phyloP scores from a whole-genome alignment of 495 filamentous ascomycete genomes.

The Penicillium coffeae region DNA sequence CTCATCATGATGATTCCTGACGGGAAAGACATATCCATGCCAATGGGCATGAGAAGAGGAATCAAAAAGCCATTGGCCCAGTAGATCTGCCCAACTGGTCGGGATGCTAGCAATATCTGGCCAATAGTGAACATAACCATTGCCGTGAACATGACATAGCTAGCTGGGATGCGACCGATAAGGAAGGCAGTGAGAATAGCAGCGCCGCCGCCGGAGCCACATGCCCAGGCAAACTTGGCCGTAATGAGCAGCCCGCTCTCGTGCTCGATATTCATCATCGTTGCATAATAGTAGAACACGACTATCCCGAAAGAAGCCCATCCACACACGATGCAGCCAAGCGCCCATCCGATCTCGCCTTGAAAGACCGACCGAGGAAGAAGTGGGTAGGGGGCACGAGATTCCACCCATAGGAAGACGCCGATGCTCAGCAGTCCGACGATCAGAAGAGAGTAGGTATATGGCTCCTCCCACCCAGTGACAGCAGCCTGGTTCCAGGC shows the following conservation, averaged over 20 bases:
- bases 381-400: conserved; percentile 44
- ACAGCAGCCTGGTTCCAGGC: conserved; percentile 59
- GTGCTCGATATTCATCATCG: conserved; percentile 32
- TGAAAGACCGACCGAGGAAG: conserved; percentile 50
- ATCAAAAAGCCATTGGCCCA: conserved; percentile 47
- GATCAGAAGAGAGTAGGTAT: conserved; percentile 52
- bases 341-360: conserved; percentile 47
- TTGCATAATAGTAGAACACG: conserved; percentile 44
- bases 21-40: conserved; percentile 48
- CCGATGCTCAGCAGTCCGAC: conserved; percentile 47
- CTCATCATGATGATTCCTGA: conserved; percentile 33
- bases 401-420: conserved; percentile 51
- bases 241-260: conserved; percentile 33
- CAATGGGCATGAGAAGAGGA: conserved; percentile 46
- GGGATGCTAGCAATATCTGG: conserved; percentile 28
- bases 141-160: conserved; percentile 48
- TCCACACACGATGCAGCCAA: conserved; percentile 51
- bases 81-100: conserved; percentile 38
- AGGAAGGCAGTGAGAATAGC: conserved; percentile 43
- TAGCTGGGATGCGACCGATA: conserved; percentile 31
- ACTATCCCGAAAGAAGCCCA: conserved; percentile 56
- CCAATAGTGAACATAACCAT: conserved; percentile 43
- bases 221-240: conserved; percentile 35
- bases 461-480: conserved; percentile 54
- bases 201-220: conserved; percentile 34